A percentile compares a stretch with the other conserved stretches of the same genome.
Evolutionary conservation across 495 filamentous ascomycete species (phyloP).

Genomic region (Penicillium paradoxum): DNA sequence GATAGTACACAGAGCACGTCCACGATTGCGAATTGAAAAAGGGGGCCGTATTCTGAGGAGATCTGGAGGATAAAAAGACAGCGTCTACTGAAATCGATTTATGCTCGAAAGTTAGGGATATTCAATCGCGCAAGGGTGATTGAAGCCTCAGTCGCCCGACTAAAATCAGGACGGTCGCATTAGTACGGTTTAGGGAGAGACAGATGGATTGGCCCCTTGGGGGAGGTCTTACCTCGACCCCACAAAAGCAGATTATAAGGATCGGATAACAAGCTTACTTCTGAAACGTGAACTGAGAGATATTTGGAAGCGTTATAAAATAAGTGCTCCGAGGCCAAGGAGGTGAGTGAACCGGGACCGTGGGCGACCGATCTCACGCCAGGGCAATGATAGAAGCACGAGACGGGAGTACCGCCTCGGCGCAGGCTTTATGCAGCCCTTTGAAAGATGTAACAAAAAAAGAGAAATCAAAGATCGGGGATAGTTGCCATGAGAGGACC

Average conservation of each 20-base stretch:
- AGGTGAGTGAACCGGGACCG: slow-evolving; percentile 32
- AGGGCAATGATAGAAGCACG: slow-evolving; percentile 28
- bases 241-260: background rate
- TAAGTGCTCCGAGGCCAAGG: slow-evolving; percentile 28
- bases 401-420: slow-evolving; percentile 35
- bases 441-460: slow-evolving; percentile 22
- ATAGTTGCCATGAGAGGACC: slow-evolving; percentile 28
- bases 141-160: slow-evolving; percentile 15
- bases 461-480: slow-evolving; percentile 22
- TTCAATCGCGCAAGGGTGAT: slow-evolving; percentile 13
- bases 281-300: slow-evolving; percentile 2
- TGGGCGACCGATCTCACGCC: slow-evolving; percentile 32
- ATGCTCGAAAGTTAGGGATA: background rate
- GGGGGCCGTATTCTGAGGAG: background rate
- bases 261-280: slow-evolving; percentile 11
- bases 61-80: background rate
- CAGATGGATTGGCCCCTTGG: slow-evolving; percentile 6
- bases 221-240: slow-evolving; percentile 1
- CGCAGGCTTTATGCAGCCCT: slow-evolving; percentile 31
- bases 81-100: background rate
- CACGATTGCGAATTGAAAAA: slow-evolving; percentile 12
- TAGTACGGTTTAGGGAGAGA: slow-evolving; percentile 21
- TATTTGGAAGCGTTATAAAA: slow-evolving; percentile 5
- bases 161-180: slow-evolving; percentile 26
- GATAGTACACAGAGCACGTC: slow-evolving; percentile 19